Conservation (phyloP, 2,329 filamentous ascomycete species). For the Huntiella savannae region DNA sequence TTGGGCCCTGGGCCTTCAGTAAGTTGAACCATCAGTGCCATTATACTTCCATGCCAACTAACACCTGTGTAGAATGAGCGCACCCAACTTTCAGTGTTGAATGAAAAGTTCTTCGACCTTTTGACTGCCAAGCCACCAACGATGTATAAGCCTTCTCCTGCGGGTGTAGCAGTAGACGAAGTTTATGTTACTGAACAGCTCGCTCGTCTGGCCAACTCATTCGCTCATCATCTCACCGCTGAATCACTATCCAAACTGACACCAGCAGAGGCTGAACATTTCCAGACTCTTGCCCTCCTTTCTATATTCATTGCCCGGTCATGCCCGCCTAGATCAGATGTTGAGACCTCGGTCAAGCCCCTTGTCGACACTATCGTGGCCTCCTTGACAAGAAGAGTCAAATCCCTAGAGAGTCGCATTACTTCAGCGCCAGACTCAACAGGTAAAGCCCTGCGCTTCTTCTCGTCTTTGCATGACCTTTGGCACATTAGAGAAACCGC, state of each 20-base stretch:
- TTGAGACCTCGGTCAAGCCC: background rate
- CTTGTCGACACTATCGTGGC: slow-evolving; percentile 6
- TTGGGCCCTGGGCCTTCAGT: slow-evolving; percentile 34
- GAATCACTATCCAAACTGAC: slow-evolving; percentile 19
- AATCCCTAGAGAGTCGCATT: slow-evolving; percentile 5
- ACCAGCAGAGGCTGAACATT: slow-evolving; percentile 24
- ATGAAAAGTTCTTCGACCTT: slow-evolving; percentile 33
- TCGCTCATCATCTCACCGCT: slow-evolving; percentile 21
- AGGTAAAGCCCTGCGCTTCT: slow-evolving; percentile 4
- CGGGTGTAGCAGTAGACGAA: slow-evolving; percentile 23
- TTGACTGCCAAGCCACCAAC: slow-evolving; percentile 29
- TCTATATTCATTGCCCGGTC: slow-evolving; percentile 13
- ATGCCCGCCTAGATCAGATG: background rate
- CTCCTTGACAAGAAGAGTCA: slow-evolving; percentile 6
- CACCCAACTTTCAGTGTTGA: slow-evolving; percentile 27
- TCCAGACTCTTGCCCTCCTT: slow-evolving; percentile 24
- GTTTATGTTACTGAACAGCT: slow-evolving; percentile 26
- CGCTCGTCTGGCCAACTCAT: slow-evolving; percentile 23
- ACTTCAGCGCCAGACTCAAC: slow-evolving; percentile 1
- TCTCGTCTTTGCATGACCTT: slow-evolving; percentile 19
- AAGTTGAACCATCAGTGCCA: slow-evolving; percentile 13
- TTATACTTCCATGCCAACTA: slow-evolving; percentile 8
- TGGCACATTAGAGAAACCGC: slow-evolving; percentile 22
- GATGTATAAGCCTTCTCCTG: slow-evolving; percentile 27
- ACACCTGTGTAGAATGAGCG: slow-evolving; percentile 24